Evolutionary conservation across 1,284 basidiomycete genomes (phyloP).

Genomic region (Ceratobasidium sp.): DNA sequence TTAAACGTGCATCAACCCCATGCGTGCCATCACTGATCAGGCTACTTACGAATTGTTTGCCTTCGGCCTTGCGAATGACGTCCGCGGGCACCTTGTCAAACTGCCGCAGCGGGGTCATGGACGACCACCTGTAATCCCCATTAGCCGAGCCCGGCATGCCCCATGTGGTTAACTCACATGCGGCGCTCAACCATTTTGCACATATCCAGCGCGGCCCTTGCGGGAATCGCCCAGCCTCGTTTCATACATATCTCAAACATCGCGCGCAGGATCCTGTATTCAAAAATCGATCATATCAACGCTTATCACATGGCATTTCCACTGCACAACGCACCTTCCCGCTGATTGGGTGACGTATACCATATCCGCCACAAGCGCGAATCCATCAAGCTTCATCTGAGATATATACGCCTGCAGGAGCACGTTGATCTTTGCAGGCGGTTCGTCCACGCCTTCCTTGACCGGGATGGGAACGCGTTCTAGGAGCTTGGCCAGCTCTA

Average conservation of each 20-base stretch:
- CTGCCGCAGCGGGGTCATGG: conserved; percentile 97
- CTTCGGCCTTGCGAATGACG: conserved; percentile 92
- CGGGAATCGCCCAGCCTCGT: conserved; percentile 97
- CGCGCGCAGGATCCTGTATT: conserved; percentile 87
- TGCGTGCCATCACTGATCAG: conserved; percentile 35
- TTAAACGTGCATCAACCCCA: conserved; percentile 44
- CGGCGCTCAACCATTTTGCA: conserved; percentile 98
- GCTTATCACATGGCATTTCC: conserved; percentile 28
- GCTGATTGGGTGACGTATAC: conserved; percentile 95
- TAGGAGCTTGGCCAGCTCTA: conserved; percentile 92
- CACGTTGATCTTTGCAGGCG: conserved; percentile 97
- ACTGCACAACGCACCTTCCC: conserved; percentile 69
- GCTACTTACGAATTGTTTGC: conserved; percentile 90
- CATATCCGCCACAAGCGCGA: conserved; percentile 98
- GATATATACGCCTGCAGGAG: conserved; percentile 96
- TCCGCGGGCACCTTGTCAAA: conserved; percentile 92
- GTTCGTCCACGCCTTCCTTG: conserved; percentile 97
- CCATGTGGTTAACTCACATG: conserved; percentile 67
- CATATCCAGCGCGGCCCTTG: conserved; percentile 89
- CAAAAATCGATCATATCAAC: conserved; percentile 44
- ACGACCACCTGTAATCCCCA: conserved; percentile 79
- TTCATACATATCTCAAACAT: conserved; percentile 99
- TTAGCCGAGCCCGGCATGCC: conserved; percentile 38
- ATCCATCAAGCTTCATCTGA: conserved; percentile 92
- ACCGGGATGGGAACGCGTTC: conserved; percentile 98